phyloP scores from a whole-genome alignment of 306 rosid species.

The Pterocarpus macrocarpus region DNA sequence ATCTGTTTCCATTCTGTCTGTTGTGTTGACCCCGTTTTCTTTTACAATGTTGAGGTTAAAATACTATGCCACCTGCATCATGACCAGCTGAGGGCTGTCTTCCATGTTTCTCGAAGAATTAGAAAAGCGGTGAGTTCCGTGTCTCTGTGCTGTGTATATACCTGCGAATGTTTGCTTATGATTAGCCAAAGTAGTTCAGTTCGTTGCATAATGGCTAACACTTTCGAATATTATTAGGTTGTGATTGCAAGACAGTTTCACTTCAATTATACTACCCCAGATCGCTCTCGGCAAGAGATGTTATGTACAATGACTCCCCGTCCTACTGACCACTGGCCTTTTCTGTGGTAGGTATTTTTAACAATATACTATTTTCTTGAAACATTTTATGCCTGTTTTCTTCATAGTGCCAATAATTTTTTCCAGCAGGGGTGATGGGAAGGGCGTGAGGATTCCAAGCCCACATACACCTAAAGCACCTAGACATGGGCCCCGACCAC shows the following conservation, averaged over 20 bases:
- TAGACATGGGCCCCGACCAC: slow-evolving; percentile 89
- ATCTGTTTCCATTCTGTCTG: slow-evolving; percentile 18
- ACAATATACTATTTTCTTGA: background rate
- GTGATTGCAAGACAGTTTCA: slow-evolving; percentile 82
- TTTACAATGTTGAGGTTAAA: slow-evolving; percentile 69
- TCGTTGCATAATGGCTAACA: slow-evolving; percentile 26
- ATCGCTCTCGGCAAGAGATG: slow-evolving; percentile 86
- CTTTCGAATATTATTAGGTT: slow-evolving; percentile 58
- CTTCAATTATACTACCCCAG: slow-evolving; percentile 94
- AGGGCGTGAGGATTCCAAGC: slow-evolving; percentile 62
- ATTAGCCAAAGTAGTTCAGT: slow-evolving; percentile 17
- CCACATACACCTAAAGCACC: slow-evolving; percentile 97
- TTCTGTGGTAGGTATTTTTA: slow-evolving; percentile 57
- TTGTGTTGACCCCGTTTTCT: slow-evolving; percentile 45
- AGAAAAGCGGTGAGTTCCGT: slow-evolving; percentile 87
- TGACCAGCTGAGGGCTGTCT: slow-evolving; percentile 90
- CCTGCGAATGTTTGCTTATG: background rate
- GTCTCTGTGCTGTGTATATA: slow-evolving; percentile 11
- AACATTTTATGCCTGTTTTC: slow-evolving; percentile 25
- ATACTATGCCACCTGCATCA: slow-evolving; percentile 90
- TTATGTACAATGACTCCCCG: slow-evolving; percentile 75
- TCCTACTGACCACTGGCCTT: slow-evolving; percentile 90
- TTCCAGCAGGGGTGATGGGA: slow-evolving; percentile 79
- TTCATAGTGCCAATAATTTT: slow-evolving; percentile 20
- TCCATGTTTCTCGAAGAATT: slow-evolving; percentile 86